phyloP scores from a whole-genome alignment of 306 rosid genomes.

The Coriaria nepalensis region DNA sequence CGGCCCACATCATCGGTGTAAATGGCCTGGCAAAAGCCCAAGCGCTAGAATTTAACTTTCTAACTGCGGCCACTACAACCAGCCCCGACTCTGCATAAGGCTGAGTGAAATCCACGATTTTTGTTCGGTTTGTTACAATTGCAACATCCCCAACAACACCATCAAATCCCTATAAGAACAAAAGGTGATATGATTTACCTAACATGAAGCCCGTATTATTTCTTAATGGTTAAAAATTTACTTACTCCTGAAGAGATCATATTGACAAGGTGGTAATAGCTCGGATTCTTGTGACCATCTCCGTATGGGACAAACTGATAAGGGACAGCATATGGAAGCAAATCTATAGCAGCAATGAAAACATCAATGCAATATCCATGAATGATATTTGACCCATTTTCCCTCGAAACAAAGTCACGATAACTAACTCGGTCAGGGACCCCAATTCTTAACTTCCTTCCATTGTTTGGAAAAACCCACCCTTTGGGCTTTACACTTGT shows the following conservation, averaged over 20 bases:
- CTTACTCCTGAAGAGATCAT: slow-evolving; percentile 26
- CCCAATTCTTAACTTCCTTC: slow-evolving; percentile 28
- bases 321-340: slow-evolving; percentile 37
- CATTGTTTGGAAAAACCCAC: slow-evolving; percentile 35
- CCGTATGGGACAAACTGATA: slow-evolving; percentile 30
- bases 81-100: slow-evolving; percentile 41
- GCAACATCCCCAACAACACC: slow-evolving; percentile 43
- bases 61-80: slow-evolving; percentile 32
- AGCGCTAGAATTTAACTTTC: slow-evolving; percentile 21
- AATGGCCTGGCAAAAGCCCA: slow-evolving; percentile 35
- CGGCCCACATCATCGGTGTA: slow-evolving; percentile 31
- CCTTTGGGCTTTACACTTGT: slow-evolving; percentile 29
- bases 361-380: slow-evolving; percentile 44
- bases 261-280: slow-evolving; percentile 24
- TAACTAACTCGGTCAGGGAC: slow-evolving; percentile 37
- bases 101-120: slow-evolving; percentile 34
- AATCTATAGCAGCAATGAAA: slow-evolving; percentile 28
- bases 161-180: slow-evolving; percentile 29
- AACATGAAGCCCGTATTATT: neutral
- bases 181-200: neutral
- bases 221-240: neutral
- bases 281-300: slow-evolving; percentile 35
- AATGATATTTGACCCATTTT: slow-evolving; percentile 15
- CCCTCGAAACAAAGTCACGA: slow-evolving; percentile 22
- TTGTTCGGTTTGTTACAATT: slow-evolving; percentile 34